Conservation (phyloP, 805 yeast genomes). For the Spathaspora girioi region DNA sequence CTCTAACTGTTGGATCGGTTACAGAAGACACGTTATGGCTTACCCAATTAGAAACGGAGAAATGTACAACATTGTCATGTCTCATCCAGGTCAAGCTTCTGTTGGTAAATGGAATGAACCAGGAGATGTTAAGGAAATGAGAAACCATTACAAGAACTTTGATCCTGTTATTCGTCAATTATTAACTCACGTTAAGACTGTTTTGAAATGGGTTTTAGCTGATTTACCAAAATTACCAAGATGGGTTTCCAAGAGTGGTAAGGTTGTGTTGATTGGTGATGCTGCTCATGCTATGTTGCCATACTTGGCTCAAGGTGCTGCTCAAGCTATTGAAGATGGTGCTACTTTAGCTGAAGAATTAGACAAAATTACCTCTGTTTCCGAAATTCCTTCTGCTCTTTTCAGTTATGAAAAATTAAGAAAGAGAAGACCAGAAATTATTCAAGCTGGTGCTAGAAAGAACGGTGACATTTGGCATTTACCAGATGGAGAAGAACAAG, state of each 20-base stretch:
- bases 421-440: slow-evolving; percentile 10
- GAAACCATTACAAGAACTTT: slow-evolving; percentile 7
- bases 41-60: slow-evolving; percentile 15
- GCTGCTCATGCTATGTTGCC: slow-evolving; percentile 24
- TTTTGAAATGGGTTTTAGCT: slow-evolving; percentile 15
- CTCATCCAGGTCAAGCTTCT: slow-evolving; percentile 13
- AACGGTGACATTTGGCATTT: slow-evolving; percentile 20
- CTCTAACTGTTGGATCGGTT: slow-evolving; percentile 15
- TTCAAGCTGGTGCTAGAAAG: slow-evolving; percentile 12
- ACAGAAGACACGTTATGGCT: slow-evolving; percentile 14
- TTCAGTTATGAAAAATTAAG: slow-evolving; percentile 6
- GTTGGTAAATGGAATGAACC: slow-evolving; percentile 15
- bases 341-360: slow-evolving; percentile 15
- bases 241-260: slow-evolving; percentile 13
- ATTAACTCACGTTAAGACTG: slow-evolving; percentile 12
- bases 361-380: neutral
- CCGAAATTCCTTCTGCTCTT: slow-evolving; percentile 8
- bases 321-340: slow-evolving; percentile 20
- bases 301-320: slow-evolving; percentile 20
- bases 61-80: slow-evolving; percentile 12
- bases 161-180: slow-evolving; percentile 13
- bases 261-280: slow-evolving; percentile 19
- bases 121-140: slow-evolving; percentile 11
- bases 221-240: slow-evolving; percentile 14
- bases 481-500: slow-evolving; percentile 24